Evolutionary conservation across 2,329 filamentous ascomycete species (phyloP).

Genomic region (Thelonectria olida): DNA sequence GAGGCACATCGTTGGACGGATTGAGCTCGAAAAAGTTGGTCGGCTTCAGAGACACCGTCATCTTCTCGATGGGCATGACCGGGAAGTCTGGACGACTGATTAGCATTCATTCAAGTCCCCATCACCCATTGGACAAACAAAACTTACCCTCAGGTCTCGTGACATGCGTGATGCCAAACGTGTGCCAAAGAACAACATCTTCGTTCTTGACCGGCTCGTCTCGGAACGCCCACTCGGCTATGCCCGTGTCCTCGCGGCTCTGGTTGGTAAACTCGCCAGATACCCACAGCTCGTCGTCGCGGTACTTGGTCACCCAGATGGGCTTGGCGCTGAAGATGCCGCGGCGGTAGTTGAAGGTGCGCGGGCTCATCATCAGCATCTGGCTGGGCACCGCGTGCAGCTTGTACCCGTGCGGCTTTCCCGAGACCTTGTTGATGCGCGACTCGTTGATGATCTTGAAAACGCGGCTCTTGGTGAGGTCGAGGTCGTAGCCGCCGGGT

Average conservation of each 20-base stretch:
- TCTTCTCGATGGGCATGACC: slow-evolving; percentile 70
- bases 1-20: slow-evolving; percentile 52
- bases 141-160: slow-evolving; percentile 25
- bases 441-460: slow-evolving; percentile 57
- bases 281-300: slow-evolving; percentile 59
- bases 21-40: slow-evolving; percentile 61
- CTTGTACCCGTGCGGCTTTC: slow-evolving; percentile 49
- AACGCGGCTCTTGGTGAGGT: slow-evolving; percentile 54
- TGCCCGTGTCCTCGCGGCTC: slow-evolving; percentile 51
- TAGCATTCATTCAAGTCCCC: background rate
- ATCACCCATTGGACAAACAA: no score
- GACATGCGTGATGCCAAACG: slow-evolving; percentile 87
- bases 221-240: slow-evolving; percentile 14
- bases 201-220: slow-evolving; percentile 73
- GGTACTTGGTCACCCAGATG: slow-evolving; percentile 59
- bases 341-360: slow-evolving; percentile 26
- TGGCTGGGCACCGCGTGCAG: slow-evolving; percentile 55
- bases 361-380: slow-evolving; percentile 38
- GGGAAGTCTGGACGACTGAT: slow-evolving; percentile 65
- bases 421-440: slow-evolving; percentile 45
- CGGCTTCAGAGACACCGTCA: slow-evolving; percentile 57
- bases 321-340: slow-evolving; percentile 19
- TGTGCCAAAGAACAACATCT: slow-evolving; percentile 89
- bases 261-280: slow-evolving; percentile 62
- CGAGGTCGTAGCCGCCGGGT: slow-evolving; percentile 57